Percentiles rank a stretch among this genome's conserved stretches.
Conservation (phyloP, 139 green algal genomes). For the Picochlorum sp. region DNA sequence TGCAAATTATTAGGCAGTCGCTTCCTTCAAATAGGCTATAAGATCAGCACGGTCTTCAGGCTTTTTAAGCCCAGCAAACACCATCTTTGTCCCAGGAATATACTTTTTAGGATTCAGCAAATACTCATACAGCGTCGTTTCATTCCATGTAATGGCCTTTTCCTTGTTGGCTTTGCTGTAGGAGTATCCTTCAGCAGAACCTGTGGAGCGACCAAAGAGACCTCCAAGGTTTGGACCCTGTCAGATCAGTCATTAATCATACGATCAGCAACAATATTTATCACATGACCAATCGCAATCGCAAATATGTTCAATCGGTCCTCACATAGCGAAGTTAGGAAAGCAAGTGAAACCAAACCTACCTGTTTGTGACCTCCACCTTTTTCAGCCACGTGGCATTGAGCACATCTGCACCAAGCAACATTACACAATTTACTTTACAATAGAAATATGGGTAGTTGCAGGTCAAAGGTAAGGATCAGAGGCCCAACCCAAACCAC, state of each 20-base stretch:
- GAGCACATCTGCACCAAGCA: slow-evolving; percentile 33
- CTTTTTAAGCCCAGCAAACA: slow-evolving; percentile 99
- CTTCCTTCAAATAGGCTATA: slow-evolving; percentile 79
- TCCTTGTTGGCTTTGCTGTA: slow-evolving; percentile 98
- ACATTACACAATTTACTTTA: not conserved
- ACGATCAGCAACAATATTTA: too few relatives aligned
- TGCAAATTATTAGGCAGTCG: slow-evolving; percentile 38
- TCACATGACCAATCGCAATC: not conserved
- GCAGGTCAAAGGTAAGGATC: not conserved
- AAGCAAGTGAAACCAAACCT: not conserved
- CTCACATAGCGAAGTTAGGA: not conserved
- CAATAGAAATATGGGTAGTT: not conserved
- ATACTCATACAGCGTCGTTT: slow-evolving; percentile 91
- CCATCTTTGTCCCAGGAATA: slow-evolving; percentile 97
- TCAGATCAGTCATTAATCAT: too few relatives aligned
- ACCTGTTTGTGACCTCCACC: slow-evolving; percentile 96
- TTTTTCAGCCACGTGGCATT: slow-evolving; percentile 90
- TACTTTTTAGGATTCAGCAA: slow-evolving; percentile 98
- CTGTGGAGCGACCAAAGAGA: slow-evolving; percentile 81
- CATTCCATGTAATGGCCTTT: slow-evolving; percentile 72
- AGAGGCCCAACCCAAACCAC: too few relatives aligned
- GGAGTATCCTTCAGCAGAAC: slow-evolving; percentile 65
- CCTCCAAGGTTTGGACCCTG: slow-evolving; percentile 93
- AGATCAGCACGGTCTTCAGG: slow-evolving; percentile 71
- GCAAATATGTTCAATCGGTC: not conserved